Evolutionary conservation across 148 eudicot genomes (phyloP).

Genomic region (Chenopodium formosanum): DNA sequence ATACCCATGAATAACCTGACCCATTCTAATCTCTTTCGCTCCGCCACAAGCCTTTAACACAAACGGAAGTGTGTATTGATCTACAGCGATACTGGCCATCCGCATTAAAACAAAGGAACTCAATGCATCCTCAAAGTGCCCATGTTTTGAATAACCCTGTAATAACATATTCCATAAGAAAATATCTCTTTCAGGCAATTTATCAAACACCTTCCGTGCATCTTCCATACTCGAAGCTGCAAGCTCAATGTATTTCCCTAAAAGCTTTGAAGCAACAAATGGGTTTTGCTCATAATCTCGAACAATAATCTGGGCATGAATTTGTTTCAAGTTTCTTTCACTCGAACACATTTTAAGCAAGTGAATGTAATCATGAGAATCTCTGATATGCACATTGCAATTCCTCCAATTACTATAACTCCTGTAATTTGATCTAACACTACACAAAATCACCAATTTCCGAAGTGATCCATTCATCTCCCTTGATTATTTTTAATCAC

Average conservation of each 20-base stretch:
- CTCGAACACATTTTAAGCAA: slow-evolving; percentile 16
- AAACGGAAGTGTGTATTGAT: slow-evolving; percentile 27
- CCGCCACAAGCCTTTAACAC: slow-evolving; percentile 36
- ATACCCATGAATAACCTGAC: slow-evolving; percentile 31
- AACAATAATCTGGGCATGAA: slow-evolving; percentile 33
- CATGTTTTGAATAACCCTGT: slow-evolving; percentile 27
- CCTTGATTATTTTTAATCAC: background rate
- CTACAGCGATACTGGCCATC: slow-evolving; percentile 13
- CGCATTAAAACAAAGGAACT: slow-evolving; percentile 25
- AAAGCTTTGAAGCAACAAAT: slow-evolving; percentile 32
- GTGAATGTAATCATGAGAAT: slow-evolving; percentile 22
- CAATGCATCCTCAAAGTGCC: slow-evolving; percentile 19
- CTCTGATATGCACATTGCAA: slow-evolving; percentile 1
- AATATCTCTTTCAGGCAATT: slow-evolving; percentile 32
- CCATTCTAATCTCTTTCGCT: slow-evolving; percentile 17
- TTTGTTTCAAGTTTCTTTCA: slow-evolving; percentile 14
- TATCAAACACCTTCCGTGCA: slow-evolving; percentile 38
- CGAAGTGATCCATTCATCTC: background rate
- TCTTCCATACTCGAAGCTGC: slow-evolving; percentile 6
- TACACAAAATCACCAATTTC: background rate
- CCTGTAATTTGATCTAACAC: background rate
- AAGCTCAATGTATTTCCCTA: slow-evolving; percentile 15
- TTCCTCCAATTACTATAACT: background rate
- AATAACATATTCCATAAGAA: slow-evolving; percentile 32
- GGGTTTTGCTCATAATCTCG: slow-evolving; percentile 32